phyloP scores from a whole-genome alignment of 2,329 filamentous ascomycete genomes.

The Neofusicoccum sp. region DNA sequence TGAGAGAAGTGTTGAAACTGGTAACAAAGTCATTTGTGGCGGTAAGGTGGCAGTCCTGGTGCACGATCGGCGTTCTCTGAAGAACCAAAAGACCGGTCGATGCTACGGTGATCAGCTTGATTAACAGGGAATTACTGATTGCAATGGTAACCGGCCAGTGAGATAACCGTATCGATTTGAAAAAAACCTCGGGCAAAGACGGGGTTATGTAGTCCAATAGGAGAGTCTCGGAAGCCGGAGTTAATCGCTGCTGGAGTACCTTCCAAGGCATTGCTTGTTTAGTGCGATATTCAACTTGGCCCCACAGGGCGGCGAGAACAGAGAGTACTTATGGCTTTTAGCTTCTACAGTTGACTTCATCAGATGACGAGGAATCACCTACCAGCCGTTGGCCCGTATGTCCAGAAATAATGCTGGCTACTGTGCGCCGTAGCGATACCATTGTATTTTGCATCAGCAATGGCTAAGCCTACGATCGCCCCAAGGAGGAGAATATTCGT shows the following conservation, averaged over 20 bases:
- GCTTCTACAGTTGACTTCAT: too few species aligned
- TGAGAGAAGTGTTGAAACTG: not conserved
- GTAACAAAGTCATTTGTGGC: not conserved
- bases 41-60: not conserved
- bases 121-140: not conserved
- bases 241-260: not conserved
- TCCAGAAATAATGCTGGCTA: not conserved
- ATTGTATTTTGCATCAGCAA: not conserved
- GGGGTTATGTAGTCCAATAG: not conserved
- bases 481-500: not conserved
- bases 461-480: not conserved
- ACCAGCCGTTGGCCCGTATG: not conserved
- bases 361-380: too few species aligned
- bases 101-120: conserved; percentile 2
- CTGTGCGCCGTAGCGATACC: not conserved
- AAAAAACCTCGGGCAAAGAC: not conserved
- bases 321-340: not conserved
- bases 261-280: not conserved
- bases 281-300: not conserved
- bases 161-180: not conserved
- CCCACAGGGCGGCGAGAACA: not conserved
- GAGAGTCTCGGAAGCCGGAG: not conserved
- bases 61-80: not conserved
- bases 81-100: conserved; percentile 5
- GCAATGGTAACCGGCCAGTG: not conserved